A percentile compares a stretch with the other conserved stretches of the same genome.
phyloP scores from a whole-genome alignment of 108 stramenopile genomes.

The Cyclotella baltica region DNA sequence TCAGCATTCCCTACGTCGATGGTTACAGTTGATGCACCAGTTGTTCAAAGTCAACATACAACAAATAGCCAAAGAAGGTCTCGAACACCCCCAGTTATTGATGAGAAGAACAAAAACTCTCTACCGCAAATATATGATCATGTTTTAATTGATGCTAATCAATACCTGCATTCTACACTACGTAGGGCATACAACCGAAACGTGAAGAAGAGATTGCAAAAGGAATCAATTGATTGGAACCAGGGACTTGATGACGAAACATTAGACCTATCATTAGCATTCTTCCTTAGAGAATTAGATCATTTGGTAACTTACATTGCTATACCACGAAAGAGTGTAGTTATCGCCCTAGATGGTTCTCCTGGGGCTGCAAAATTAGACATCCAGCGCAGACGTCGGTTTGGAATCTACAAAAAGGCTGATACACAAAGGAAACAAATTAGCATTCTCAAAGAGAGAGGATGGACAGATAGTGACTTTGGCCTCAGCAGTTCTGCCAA shows the following conservation, averaged over 20 bases:
- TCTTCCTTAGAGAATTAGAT: constrained; percentile 81
- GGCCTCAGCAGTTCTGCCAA: constrained; percentile 13
- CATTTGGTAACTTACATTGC: constrained; percentile 50
- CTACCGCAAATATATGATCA: constrained; percentile 79
- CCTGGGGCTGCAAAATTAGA: constrained; percentile 86
- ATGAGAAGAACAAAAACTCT: neutral
- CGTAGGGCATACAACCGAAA: constrained; percentile 52
- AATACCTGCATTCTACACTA: constrained; percentile 75
- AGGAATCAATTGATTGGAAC: constrained; percentile 4
- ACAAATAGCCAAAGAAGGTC: neutral
- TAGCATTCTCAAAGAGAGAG: constrained; percentile 41
- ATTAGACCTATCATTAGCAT: constrained; percentile 53
- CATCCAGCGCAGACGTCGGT: constrained; percentile 76
- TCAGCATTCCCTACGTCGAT: constrained; percentile 77
- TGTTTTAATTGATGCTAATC: constrained; percentile 89
- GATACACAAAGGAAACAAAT: constrained; percentile 58
- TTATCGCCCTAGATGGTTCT: constrained; percentile 87
- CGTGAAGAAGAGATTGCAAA: constrained; percentile 6
- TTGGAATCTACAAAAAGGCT: constrained; percentile 47
- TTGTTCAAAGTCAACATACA: neutral
- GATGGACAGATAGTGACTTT: constrained; percentile 50
- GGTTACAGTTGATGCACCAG: constrained; percentile 32
- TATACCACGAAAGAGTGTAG: constrained; percentile 74
- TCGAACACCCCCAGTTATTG: neutral
- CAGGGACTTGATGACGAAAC: constrained; percentile 37